These are phyloP conservation scores for Sporothrix variecibatus DNA, from an alignment of 2,329 filamentous ascomycete species.

Conservation along the genomic window DNA sequence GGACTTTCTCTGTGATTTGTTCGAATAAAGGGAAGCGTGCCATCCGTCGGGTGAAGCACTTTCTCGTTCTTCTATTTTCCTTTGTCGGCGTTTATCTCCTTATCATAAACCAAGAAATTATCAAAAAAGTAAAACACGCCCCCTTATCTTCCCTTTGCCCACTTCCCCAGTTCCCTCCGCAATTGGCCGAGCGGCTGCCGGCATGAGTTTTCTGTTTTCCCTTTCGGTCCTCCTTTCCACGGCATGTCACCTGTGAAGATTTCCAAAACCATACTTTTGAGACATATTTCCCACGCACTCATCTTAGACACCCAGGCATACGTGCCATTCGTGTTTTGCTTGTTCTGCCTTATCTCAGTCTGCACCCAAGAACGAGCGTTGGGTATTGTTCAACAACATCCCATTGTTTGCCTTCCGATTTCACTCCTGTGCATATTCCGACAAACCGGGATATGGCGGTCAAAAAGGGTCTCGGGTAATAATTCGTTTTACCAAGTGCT, in stretches of 20 bases:
- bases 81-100: background rate
- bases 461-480: background rate
- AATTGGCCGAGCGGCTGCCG: constrained; percentile 13
- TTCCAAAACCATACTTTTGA: background rate
- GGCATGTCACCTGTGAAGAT: background rate
- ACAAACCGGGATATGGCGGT: background rate
- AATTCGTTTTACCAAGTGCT: background rate
- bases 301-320: background rate
- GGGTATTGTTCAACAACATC: background rate
- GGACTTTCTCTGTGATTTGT: background rate
- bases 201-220: background rate
- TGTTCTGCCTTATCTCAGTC: background rate
- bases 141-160: background rate
- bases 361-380: background rate
- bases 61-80: background rate
- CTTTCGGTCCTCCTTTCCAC: constrained; percentile 9
- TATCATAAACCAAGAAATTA: background rate
- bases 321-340: background rate
- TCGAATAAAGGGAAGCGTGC: background rate
- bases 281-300: background rate
- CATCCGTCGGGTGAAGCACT: background rate
- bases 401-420: background rate
- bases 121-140: background rate
- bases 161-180: constrained; percentile 1
- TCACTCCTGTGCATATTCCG: background rate